A percentile compares a stretch with the other conserved stretches of the same genome.
phyloP scores from a whole-genome alignment of 345 rosid species.

The Eucalyptus fibrosa region DNA sequence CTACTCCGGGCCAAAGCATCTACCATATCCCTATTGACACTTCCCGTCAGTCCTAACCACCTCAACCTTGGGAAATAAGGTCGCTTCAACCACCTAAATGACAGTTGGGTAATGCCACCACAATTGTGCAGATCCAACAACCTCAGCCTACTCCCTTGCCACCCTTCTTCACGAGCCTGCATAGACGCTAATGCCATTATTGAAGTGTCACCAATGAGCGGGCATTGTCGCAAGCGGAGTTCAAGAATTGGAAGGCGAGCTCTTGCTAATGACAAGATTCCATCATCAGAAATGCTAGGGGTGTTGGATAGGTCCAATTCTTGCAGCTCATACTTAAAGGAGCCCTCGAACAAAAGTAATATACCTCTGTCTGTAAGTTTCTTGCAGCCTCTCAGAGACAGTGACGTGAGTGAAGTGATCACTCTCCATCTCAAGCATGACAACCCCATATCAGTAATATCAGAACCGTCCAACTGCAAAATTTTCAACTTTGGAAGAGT shows the following conservation, averaged over 20 bases:
- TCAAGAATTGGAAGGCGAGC: constrained; percentile 50
- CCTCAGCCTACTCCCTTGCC: constrained; percentile 59
- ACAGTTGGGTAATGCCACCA: constrained; percentile 68
- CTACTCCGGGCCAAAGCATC: constrained; percentile 80
- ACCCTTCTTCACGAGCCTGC: constrained; percentile 46
- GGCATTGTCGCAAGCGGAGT: constrained; percentile 83
- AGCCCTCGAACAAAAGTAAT: constrained; percentile 49
- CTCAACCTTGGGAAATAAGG: constrained; percentile 84
- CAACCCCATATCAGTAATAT: constrained; percentile 58
- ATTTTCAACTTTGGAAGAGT: constrained; percentile 35
- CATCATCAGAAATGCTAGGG: constrained; percentile 59
- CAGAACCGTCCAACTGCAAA: constrained; percentile 56
- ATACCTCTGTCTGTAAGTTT: constrained; percentile 74
- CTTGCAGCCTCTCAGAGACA: constrained; percentile 86
- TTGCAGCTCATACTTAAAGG: constrained; percentile 44
- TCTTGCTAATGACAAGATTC: constrained; percentile 51
- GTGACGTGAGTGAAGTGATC: constrained; percentile 40
- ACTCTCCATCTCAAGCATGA: constrained; percentile 31
- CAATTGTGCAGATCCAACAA: constrained; percentile 63
- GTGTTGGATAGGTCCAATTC: constrained; percentile 82
- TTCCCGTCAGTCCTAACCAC: constrained; percentile 82
- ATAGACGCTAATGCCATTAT: constrained; percentile 86
- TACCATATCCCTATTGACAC: constrained; percentile 58
- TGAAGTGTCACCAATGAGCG: constrained; percentile 65
- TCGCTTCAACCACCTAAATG: constrained; percentile 74